A percentile compares a stretch with the other conserved stretches of the same genome.
Evolutionary conservation across 805 yeast genomes (phyloP).

Genomic region (Candida succiphila): DNA sequence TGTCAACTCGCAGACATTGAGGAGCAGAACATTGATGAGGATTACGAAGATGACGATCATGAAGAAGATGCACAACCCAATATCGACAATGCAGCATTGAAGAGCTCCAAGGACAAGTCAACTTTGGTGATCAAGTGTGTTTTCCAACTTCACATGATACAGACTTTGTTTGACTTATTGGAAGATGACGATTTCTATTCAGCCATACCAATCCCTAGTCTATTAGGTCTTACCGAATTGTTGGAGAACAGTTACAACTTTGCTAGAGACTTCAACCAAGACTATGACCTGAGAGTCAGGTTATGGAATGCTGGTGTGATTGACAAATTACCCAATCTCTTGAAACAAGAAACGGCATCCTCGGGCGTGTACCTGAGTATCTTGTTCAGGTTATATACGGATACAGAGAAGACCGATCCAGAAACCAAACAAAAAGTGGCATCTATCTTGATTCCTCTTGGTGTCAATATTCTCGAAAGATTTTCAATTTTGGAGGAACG

Average conservation of each 20-base stretch:
- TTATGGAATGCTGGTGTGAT: conserved; percentile 88
- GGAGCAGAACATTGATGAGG: conserved; percentile 17
- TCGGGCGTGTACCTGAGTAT: conserved; percentile 80
- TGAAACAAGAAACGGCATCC: conserved; percentile 86
- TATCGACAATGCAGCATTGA: conserved; percentile 24
- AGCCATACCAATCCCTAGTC: conserved; percentile 54
- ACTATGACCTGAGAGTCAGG: conserved; percentile 78
- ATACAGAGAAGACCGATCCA: conserved; percentile 38
- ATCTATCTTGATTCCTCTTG: conserved; percentile 52
- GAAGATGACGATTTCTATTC: conserved; percentile 61
- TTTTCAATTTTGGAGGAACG: conserved; percentile 66
- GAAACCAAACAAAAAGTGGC: conserved; percentile 42
- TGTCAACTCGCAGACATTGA: conserved; percentile 10
- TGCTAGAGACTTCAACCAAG: conserved; percentile 80
- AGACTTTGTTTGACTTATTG: conserved; percentile 71
- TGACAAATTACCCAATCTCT: conserved; percentile 82
- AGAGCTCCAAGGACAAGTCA: conserved; percentile 47
- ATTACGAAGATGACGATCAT: conserved; percentile 22
- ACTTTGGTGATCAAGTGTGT: conserved; percentile 88
- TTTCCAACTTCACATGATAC: conserved; percentile 80
- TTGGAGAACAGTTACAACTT: conserved; percentile 68
- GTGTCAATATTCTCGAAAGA: conserved; percentile 60
- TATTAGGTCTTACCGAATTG: conserved; percentile 49
- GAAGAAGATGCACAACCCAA: conserved; percentile 24
- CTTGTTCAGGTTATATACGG: conserved; percentile 71